Evolutionary conservation across 2,329 filamentous ascomycete genomes (phyloP).

Genomic region (Cryphonectria carpinicola): DNA sequence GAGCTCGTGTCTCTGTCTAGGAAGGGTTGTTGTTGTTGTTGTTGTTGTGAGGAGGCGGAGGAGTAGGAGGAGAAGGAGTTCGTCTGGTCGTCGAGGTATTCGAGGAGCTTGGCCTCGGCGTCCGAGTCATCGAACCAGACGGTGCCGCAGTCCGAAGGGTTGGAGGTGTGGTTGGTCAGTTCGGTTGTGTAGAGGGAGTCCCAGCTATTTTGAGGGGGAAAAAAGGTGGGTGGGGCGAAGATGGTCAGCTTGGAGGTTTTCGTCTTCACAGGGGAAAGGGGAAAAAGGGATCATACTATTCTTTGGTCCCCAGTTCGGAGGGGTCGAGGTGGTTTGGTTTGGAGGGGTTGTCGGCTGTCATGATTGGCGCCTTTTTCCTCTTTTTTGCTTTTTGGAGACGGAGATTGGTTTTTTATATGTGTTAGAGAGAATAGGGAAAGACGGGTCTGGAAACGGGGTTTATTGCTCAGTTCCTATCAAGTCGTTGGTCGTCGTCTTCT

Average conservation of each 20-base stretch:
- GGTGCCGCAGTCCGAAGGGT: constrained; percentile 81
- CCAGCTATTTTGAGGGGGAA: constrained; percentile 61
- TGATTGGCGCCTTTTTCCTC: background rate
- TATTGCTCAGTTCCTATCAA: background rate
- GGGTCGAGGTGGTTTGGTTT: constrained; percentile 73
- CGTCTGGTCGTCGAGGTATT: constrained; percentile 59
- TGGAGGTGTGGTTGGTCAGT: constrained; percentile 69
- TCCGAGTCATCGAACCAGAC: constrained; percentile 96
- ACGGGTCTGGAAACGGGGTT: background rate
- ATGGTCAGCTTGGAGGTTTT: background rate
- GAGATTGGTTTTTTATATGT: background rate
- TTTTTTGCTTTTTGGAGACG: background rate
- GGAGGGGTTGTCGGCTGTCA: constrained; percentile 22
- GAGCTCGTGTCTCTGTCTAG: constrained; percentile 46
- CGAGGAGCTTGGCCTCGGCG: constrained; percentile 79
- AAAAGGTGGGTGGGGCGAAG: background rate
- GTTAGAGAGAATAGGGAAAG: background rate
- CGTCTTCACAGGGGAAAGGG: constrained; percentile 15
- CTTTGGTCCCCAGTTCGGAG: constrained; percentile 81
- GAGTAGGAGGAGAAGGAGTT: constrained; percentile 13
- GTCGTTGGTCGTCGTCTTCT: background rate
- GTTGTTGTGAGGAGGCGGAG: too few relatives aligned
- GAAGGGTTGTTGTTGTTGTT: constrained; percentile 11
- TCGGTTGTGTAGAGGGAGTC: constrained; percentile 74
- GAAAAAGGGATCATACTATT: constrained; percentile 67